Base-by-base conservation (phyloP, 495 filamentous ascomycete species). In the Filosporella fistucella region DNA sequence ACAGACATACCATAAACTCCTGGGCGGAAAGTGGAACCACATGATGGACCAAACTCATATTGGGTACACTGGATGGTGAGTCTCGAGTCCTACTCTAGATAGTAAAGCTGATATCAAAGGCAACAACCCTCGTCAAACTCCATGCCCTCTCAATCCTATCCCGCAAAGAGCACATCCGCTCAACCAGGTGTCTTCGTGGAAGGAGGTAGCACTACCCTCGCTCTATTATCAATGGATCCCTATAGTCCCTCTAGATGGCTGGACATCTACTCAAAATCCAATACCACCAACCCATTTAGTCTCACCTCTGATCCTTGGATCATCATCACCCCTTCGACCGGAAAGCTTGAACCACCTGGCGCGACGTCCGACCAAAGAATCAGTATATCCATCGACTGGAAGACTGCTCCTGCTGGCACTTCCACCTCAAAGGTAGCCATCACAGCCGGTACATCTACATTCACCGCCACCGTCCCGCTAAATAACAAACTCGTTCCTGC, bases 11-110 rank as follows among this genome's bases (percentile, higher is more conserved):
- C 77, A 88, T 58, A 61, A 62, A 1, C 63, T 87, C 7, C 63
- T 86, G 0, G 68, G 68, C 24, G 82, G 83, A 0, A 88, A 87
- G 65, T 89, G 85, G 85, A 77, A 74, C 57, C 76, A 83, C 58
- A 82, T 89, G 63, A 77, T 86, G 63, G 80, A 84, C 49, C 74
- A 69, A 57, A 63, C 66, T 59, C 11, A 18, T 45, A 4, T 16
- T 16, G 16, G 21, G 0, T 36, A 30, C 6, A 26, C 23, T 2
- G 12, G 21, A 10, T 35, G 14, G 32, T 33, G 21, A 21, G 13
- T 29, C 2, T 50, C 71, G 68, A 73, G 63, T 72, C 71, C 6
- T 69, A 75, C 47, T 62, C 74, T 18, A 68, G 70, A 23, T 75
- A 68, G 33, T 67, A 74, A 23, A 64, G 65, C 32, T 74, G 74